These are phyloP conservation scores for Anthracocystis setariae DNA, from an alignment of 1,284 basidiomycete species.

Conservation along the genomic window DNA sequence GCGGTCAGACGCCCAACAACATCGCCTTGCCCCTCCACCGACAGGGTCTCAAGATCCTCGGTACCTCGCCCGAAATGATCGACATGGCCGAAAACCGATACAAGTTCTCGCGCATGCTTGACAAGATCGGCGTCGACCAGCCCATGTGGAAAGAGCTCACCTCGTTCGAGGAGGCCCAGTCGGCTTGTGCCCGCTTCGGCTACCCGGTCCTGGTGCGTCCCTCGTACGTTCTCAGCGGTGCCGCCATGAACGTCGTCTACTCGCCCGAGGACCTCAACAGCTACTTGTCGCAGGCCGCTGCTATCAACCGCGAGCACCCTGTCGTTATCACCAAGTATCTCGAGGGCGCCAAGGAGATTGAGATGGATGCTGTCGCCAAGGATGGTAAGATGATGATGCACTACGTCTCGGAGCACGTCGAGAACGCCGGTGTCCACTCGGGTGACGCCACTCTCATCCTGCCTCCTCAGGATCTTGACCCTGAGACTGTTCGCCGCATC, in stretches of 20 bases:
- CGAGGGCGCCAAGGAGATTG: conserved; percentile 98
- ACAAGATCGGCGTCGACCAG: conserved; percentile 97
- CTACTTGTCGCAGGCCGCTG: conserved; percentile 94
- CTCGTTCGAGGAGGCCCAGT: conserved; percentile 84
- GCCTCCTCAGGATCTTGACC: conserved; percentile 96
- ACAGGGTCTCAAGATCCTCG: conserved; percentile 96
- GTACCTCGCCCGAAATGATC: conserved; percentile 99
- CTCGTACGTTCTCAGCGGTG: conserved; percentile 96
- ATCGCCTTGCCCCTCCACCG: conserved; percentile 92
- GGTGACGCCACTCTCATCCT: conserved; percentile 97
- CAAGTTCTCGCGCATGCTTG: conserved; percentile 97
- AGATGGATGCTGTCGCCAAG: conserved; percentile 98
- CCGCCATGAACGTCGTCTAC: conserved; percentile 99
- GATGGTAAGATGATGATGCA: conserved; percentile 99
- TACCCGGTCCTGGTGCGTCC: conserved; percentile 97
- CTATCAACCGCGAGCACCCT: conserved; percentile 94
- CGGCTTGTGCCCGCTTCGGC: conserved; percentile 70
- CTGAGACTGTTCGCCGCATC: conserved; percentile 92
- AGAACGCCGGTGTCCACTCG: conserved; percentile 97
- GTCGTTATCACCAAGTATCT: conserved; percentile 99
- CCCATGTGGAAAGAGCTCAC: conserved; percentile 97
- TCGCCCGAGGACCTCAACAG: conserved; percentile 88
- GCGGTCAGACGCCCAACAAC: conserved; percentile 98
- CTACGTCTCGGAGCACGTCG: conserved; percentile 98
- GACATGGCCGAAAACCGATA: conserved; percentile 98